A percentile compares a stretch with the other conserved stretches of the same genome.
These are phyloP conservation scores for Pueraria montana DNA, from an alignment of 306 rosid species.

Conservation along the genomic window DNA sequence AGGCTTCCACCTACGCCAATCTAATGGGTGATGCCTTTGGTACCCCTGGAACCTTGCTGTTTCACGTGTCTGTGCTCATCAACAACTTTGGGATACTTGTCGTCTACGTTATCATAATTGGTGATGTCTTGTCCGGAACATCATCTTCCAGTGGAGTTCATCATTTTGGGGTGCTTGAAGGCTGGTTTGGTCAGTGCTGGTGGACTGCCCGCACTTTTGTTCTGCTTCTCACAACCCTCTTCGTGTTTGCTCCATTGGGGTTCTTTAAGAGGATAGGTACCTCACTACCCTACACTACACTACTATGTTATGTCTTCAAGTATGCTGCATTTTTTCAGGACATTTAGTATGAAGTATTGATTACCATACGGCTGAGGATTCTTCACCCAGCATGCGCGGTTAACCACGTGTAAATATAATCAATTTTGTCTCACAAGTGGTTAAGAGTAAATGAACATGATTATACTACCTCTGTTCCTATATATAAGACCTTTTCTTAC, in stretches of 20 bases:
- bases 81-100: slow-evolving; percentile 76
- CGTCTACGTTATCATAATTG: slow-evolving; percentile 75
- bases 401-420: too few species aligned
- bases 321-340: background rate
- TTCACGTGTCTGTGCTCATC: slow-evolving; percentile 64
- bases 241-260: slow-evolving; percentile 71
- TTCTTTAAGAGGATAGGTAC: slow-evolving; percentile 72
- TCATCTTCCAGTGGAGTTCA: slow-evolving; percentile 68
- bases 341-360: background rate
- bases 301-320: background rate
- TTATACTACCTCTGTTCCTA: too few species aligned
- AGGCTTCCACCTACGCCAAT: slow-evolving; percentile 53
- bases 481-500: too few species aligned
- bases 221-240: slow-evolving; percentile 62
- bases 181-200: slow-evolving; percentile 80
- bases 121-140: slow-evolving; percentile 82
- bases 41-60: slow-evolving; percentile 51
- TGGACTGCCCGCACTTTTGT: slow-evolving; percentile 70
- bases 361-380: too few species aligned
- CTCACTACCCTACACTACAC: background rate
- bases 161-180: slow-evolving; percentile 75
- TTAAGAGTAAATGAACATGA: background rate
- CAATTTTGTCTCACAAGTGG: background rate
- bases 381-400: too few species aligned
- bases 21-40: slow-evolving; percentile 73